Percentiles rank a stretch among this genome's conserved stretches.
These are phyloP conservation scores for Blechomonas ayalai DNA, from an alignment of 208 protist genomes.

Conservation along the genomic window DNA sequence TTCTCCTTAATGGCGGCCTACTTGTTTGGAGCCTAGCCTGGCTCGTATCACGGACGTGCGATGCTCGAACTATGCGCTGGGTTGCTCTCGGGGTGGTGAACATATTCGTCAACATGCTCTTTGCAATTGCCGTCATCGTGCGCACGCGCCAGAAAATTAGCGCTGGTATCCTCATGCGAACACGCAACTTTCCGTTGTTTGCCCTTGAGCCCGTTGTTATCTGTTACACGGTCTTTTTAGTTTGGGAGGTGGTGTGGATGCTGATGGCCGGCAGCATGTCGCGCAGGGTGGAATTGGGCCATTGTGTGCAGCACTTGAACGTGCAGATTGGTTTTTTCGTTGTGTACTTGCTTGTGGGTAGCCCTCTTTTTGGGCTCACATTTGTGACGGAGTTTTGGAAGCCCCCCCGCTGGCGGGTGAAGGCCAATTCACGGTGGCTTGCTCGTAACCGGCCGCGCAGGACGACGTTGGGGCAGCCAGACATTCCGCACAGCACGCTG, in stretches of 20 bases:
- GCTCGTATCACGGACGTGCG: constrained; percentile 25
- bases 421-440: constrained; percentile 24
- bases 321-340: constrained; percentile 35
- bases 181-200: constrained; percentile 30
- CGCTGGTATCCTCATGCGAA: constrained; percentile 28
- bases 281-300: too few species aligned
- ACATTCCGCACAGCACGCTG: too few species aligned
- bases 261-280: constrained; percentile 13
- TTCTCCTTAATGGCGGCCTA: constrained; percentile 38
- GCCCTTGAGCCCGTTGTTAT: constrained; percentile 22
- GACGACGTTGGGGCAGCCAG: too few species aligned
- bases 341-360: constrained; percentile 30
- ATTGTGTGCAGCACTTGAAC: constrained; percentile 38
- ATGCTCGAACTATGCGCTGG: constrained; percentile 8
- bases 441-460: too few species aligned
- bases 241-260: constrained; percentile 66
- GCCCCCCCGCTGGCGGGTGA: constrained; percentile 44
- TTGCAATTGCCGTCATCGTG: constrained; percentile 39
- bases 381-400: constrained; percentile 53
- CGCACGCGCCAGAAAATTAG: constrained; percentile 29
- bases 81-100: constrained; percentile 32
- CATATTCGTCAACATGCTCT: constrained; percentile 58
- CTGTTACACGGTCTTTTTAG: constrained; percentile 29
- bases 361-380: constrained; percentile 25
- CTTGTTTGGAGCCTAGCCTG: constrained; percentile 41